Base-by-base conservation (phyloP, 805 yeast genomes). In the Lachancea dasiensis region DNA sequence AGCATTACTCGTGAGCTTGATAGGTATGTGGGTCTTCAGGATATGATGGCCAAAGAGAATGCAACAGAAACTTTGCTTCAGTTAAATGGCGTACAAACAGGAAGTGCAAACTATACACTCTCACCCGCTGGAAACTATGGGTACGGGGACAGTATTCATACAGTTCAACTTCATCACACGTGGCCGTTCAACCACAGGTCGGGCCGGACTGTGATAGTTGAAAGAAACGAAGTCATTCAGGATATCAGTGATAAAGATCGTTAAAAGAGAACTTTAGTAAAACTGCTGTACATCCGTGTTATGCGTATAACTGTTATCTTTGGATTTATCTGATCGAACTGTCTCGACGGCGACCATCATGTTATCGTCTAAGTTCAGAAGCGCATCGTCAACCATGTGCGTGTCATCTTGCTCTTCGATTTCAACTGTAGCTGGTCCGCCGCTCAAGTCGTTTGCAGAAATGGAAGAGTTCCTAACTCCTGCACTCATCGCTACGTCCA, bases 101-200 rank as follows among this genome's bases (percentile, higher is more conserved):
- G 78, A 16, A 61, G 70, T 2, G 69, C 79, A 0, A 44, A 44
- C 6, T 72, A 57, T 46, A 62, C 68, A 1, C 30, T 72, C 3
- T 58, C 72, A 5, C 69, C 69, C n/a, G 30, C 40, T 7, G 76
- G 76, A 3, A 72, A 72, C 45, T 56, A 61, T 43, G 79, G 78
- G 1, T 44, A 47, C n/a, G 77, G 75, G 5, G 44, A 53, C 13
- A 51, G 61, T 6, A 47, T 48, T n/a, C 61, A 56, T 29, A 39
- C 44, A 5, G 58, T 58, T 26, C 47, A 41, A 7, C 58, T 61
- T 16, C 39, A 46, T n/a, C 46, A 43, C 31, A 36, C 18, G 8
- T 43, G 45, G 44, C 51, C 51, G 8, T 25, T 26, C 18, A 9
- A 32, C 14, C 41, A 43, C 14, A 34, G 20, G 3, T 47, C 43